These are phyloP conservation scores for Dorcoceras hygrometricum DNA, from an alignment of 257 asterid species.

Conservation along the genomic window DNA sequence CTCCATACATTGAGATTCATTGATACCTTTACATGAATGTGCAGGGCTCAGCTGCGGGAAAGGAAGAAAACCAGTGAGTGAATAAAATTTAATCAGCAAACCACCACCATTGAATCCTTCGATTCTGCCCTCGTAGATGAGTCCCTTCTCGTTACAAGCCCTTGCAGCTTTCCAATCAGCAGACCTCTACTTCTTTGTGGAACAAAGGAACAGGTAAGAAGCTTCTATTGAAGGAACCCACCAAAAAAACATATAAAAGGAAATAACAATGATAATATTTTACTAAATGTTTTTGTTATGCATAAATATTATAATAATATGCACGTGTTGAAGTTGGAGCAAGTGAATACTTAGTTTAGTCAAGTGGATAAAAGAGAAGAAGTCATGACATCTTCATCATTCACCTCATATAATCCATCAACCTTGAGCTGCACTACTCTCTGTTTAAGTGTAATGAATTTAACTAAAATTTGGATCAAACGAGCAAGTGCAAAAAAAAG, in stretches of 20 bases:
- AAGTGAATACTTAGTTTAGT: neutral
- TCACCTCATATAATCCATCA: too few species aligned
- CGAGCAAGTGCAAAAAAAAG: too few species aligned
- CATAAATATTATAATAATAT: neutral
- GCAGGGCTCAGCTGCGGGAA: slow-evolving; percentile 82
- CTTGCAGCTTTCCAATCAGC: slow-evolving; percentile 96
- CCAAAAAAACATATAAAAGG: slow-evolving; percentile 16
- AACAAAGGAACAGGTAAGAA: slow-evolving; percentile 42
- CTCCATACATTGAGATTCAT: neutral
- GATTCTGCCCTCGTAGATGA: slow-evolving; percentile 56
- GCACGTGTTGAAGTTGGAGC: neutral
- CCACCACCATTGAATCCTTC: slow-evolving; percentile 89
- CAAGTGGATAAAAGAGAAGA: neutral
- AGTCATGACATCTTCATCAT: too few species aligned
- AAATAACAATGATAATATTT: neutral
- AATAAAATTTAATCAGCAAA: slow-evolving; percentile 72
- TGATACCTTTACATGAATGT: slow-evolving; percentile 76
- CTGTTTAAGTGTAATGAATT: too few species aligned
- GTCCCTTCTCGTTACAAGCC: slow-evolving; percentile 59
- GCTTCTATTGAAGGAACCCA: slow-evolving; percentile 15
- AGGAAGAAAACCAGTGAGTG: slow-evolving; percentile 90
- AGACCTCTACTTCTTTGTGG: slow-evolving; percentile 95
- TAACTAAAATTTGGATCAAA: too few species aligned
- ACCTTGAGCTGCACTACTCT: too few species aligned
- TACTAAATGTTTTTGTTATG: neutral